phyloP scores from a whole-genome alignment of 2,329 filamentous ascomycete genomes.

The Emydomyces testavorans region DNA sequence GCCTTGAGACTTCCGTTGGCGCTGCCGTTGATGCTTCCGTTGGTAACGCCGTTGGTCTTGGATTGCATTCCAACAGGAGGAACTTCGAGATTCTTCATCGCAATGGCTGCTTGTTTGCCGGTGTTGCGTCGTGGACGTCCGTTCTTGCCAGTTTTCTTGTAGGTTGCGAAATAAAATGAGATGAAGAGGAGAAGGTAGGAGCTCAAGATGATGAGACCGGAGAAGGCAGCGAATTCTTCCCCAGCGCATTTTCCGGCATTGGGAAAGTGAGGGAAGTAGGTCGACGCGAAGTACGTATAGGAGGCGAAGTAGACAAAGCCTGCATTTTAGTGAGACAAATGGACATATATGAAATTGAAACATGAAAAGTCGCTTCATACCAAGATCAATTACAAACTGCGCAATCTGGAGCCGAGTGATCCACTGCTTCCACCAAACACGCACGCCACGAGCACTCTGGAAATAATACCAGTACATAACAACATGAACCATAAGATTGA shows the following conservation, averaged over 20 bases:
- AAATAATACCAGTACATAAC: constrained; percentile 99
- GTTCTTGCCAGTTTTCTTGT: constrained; percentile 48
- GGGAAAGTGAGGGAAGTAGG: constrained; percentile 68
- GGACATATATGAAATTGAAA: not conserved
- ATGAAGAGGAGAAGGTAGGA: constrained; percentile 92
- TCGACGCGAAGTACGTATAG: constrained; percentile 84
- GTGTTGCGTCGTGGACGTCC: constrained; percentile 42
- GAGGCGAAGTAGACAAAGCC: constrained; percentile 92
- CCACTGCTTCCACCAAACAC: constrained; percentile 97
- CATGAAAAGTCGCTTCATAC: constrained; percentile 44
- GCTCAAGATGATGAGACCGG: constrained; percentile 73
- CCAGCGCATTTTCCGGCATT: constrained; percentile 71
- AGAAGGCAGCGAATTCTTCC: constrained; percentile 82
- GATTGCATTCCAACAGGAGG: constrained; percentile 29
- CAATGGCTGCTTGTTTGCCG: constrained; percentile 73
- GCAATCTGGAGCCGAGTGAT: constrained; percentile 88
- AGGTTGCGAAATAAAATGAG: constrained; percentile 86
- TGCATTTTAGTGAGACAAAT: constrained; percentile 26
- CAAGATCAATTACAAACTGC: constrained; percentile 87
- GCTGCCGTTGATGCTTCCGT: constrained; percentile 4
- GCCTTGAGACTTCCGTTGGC: constrained; percentile 11
- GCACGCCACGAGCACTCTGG: constrained; percentile 80
- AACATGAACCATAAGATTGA: constrained; percentile 82
- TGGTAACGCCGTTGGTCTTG: constrained; percentile 23
- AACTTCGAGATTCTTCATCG: constrained; percentile 64